Percentiles rank a stretch among this genome's conserved stretches.
These are phyloP conservation scores for Candida krabiensis DNA, from an alignment of 805 yeast genomes.

Conservation along the genomic window DNA sequence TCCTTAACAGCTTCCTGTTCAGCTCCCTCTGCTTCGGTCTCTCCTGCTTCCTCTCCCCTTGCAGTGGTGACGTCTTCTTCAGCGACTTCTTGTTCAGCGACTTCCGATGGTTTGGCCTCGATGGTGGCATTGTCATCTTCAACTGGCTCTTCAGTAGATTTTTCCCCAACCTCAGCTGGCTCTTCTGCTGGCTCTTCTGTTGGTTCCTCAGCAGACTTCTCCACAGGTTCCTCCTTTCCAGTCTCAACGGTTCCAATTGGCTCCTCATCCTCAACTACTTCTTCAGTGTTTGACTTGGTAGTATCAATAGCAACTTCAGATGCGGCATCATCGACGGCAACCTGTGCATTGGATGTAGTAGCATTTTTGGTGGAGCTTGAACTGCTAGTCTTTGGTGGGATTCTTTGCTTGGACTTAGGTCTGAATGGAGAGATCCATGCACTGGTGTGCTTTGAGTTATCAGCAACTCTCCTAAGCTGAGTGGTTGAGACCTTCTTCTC, in stretches of 20 bases:
- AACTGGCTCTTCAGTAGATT: constrained; percentile 2
- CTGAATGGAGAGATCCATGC: constrained; percentile 33
- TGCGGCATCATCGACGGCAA: constrained; percentile 10
- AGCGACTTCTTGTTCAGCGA: constrained; percentile 2
- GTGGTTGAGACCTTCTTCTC: constrained; percentile 14
- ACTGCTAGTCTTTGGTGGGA: constrained; percentile 7
- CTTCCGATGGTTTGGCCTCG: constrained; percentile 1
- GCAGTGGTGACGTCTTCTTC: constrained; percentile 8
- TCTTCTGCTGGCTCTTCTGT: constrained; percentile 3
- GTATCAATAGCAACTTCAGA: constrained; percentile 16
- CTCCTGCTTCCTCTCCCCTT: constrained; percentile 14
- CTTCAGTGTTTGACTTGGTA: constrained; percentile 9
- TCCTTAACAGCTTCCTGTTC: constrained; percentile 12
- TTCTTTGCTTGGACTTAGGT: constrained; percentile 11
- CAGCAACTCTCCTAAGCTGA: constrained; percentile 22
- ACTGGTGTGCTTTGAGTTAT: constrained; percentile 15
- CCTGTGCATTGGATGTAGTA: constrained; percentile 5
- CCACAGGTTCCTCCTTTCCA: constrained; percentile 10
- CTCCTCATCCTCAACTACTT: constrained; percentile 20
- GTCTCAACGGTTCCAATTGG: constrained; percentile 13
- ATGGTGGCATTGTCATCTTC: constrained; percentile 17
- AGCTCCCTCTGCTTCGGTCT: constrained; percentile 12
- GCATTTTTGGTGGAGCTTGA: constrained; percentile 3
- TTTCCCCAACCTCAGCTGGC: constrained; percentile 10
- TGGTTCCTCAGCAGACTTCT: neutral